Percentiles rank a stretch among this genome's conserved stretches.
These are phyloP conservation scores for Jackrogersella multiformis DNA, from an alignment of 495 filamentous ascomycete genomes.

Conservation along the genomic window DNA sequence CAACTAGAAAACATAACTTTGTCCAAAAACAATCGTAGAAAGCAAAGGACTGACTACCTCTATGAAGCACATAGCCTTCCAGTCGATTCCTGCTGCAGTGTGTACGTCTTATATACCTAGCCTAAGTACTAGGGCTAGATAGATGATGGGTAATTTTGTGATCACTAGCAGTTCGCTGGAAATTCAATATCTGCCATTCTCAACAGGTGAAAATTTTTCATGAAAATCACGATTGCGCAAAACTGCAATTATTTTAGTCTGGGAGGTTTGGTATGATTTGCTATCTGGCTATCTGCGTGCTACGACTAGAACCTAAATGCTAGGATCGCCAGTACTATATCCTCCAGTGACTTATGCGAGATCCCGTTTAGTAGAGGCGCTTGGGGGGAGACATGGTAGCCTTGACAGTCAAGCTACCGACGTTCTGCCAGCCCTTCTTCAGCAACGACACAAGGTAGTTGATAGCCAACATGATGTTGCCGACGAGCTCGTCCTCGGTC, in stretches of 20 bases:
- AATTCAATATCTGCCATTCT: too few relatives aligned
- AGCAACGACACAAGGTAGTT: conserved; percentile 98
- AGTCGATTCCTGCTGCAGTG: too few relatives aligned
- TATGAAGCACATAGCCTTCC: too few relatives aligned
- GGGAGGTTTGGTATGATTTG: conserved; percentile 41
- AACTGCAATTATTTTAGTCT: background rate
- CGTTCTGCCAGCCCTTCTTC: conserved; percentile 99
- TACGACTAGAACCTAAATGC: conserved; percentile 19
- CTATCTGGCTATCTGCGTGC: conserved; percentile 43
- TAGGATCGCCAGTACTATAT: conserved; percentile 39
- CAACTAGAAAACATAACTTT: too few relatives aligned
- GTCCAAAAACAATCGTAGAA: too few relatives aligned
- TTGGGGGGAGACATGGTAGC: conserved; percentile 98
- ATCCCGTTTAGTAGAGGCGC: conserved; percentile 80
- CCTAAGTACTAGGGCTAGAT: too few relatives aligned
- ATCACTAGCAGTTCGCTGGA: too few relatives aligned
- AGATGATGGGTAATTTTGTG: too few relatives aligned
- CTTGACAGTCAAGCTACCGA: conserved; percentile 98
- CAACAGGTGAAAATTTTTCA: conserved; percentile 1
- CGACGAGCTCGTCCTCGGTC: conserved; percentile 93
- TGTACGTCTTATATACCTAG: too few relatives aligned
- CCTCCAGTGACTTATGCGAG: conserved; percentile 31
- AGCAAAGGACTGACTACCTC: too few relatives aligned
- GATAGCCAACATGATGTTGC: conserved; percentile 96
- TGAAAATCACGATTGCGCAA: background rate